phyloP scores from a whole-genome alignment of 1,139 yeast genomes.

The Zhuliangozyma parablackwelliae region DNA sequence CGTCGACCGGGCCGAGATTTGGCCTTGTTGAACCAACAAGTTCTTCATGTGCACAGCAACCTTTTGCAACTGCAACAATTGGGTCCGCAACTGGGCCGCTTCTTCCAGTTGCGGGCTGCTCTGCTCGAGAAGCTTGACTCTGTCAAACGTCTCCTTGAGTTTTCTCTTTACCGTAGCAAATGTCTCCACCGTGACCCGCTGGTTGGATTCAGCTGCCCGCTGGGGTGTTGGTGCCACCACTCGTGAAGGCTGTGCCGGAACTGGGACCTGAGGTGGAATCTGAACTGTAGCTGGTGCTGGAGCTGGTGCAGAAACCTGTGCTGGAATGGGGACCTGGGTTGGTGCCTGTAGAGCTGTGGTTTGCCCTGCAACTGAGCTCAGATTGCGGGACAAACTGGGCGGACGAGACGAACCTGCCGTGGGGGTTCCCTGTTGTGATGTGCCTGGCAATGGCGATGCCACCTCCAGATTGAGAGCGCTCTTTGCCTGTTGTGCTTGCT shows the following conservation, averaged over 20 bases:
- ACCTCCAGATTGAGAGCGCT: slow-evolving; percentile 11
- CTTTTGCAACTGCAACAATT: slow-evolving; percentile 34
- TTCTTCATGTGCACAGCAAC: slow-evolving; percentile 38
- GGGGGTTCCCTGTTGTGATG: neutral
- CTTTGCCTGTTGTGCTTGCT: slow-evolving; percentile 27
- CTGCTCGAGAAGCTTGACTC: slow-evolving; percentile 21
- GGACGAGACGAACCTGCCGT: neutral
- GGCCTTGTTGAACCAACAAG: slow-evolving; percentile 35
- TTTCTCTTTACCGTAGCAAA: slow-evolving; percentile 38
- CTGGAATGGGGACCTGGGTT: no score
- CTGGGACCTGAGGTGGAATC: slow-evolving; percentile 1
- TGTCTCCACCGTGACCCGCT: slow-evolving; percentile 32
- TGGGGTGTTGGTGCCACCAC: no score
- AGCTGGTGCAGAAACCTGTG: no score
- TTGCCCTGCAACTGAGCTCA: neutral
- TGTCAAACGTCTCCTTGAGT: slow-evolving; percentile 41
- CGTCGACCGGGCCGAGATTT: slow-evolving; percentile 11
- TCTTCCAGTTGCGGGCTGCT: slow-evolving; percentile 15
- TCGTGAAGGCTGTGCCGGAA: neutral
- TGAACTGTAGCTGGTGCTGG: no score
- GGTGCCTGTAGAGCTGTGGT: no score
- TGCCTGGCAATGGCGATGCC: no score
- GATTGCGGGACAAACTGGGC: neutral
- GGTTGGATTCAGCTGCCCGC: neutral
- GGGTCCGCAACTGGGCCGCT: slow-evolving; percentile 30